A percentile compares a stretch with the other conserved stretches of the same genome.
Conservation (phyloP, 1,284 basidiomycete genomes). For the Leucoagaricus sp. region DNA sequence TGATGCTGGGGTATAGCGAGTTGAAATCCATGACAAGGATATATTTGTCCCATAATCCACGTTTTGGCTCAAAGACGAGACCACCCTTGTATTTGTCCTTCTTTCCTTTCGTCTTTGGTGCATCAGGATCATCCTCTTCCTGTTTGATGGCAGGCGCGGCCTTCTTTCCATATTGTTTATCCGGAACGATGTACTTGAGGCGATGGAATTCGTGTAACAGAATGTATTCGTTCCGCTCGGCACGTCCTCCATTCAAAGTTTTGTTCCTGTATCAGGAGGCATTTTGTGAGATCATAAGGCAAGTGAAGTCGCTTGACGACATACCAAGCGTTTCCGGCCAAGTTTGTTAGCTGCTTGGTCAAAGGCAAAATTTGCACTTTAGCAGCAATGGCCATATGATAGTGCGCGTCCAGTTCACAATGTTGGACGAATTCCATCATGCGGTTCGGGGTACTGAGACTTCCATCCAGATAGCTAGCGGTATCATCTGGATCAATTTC, state of each 20-base stretch:
- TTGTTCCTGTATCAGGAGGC: constrained; percentile 69
- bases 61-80: constrained; percentile 96
- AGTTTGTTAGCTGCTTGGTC: constrained; percentile 92
- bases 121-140: constrained; percentile 60
- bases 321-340: constrained; percentile 98
- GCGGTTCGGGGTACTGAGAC: constrained; percentile 75
- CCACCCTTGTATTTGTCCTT: constrained; percentile 99
- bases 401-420: constrained; percentile 92
- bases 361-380: constrained; percentile 80
- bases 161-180: constrained; percentile 89
- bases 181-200: constrained; percentile 95
- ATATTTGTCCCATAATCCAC: constrained; percentile 95
- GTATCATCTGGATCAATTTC: constrained; percentile 98
- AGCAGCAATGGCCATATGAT: constrained; percentile 92
- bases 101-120: constrained; percentile 65
- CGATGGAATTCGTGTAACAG: constrained; percentile 97
- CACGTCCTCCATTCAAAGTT: constrained; percentile 93
- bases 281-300: neutral
- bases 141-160: constrained; percentile 54
- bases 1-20: constrained; percentile 98
- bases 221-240: constrained; percentile 99
- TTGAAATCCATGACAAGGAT: constrained; percentile 99
- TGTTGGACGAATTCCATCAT: constrained; percentile 90
- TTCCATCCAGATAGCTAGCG: constrained; percentile 87
- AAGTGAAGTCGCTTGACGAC: constrained; percentile 21